Conservation (phyloP, 176 grass and related monocot genomes). For the Carex scoparia region DNA sequence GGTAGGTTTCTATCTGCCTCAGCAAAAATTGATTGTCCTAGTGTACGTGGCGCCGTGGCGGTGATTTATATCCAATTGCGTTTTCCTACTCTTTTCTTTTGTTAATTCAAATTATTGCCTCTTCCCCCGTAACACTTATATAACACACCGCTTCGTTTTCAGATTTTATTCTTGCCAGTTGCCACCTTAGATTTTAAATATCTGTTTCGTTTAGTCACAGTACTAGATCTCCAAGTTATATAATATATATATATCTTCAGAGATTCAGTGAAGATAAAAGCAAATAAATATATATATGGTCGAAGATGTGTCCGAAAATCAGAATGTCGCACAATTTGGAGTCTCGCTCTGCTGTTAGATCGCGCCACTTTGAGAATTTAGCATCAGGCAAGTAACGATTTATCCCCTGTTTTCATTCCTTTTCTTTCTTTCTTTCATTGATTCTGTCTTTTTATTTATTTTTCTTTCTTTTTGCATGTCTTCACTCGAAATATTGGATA, state of each 20-base stretch:
- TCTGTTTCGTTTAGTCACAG: background rate
- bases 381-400: background rate
- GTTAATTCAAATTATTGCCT: background rate
- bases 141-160: background rate
- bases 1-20: background rate
- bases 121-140: background rate
- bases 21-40: background rate
- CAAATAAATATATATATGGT: background rate
- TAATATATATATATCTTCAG: too few species aligned
- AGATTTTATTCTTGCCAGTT: slow-evolving; percentile 2
- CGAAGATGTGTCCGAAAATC: slow-evolving; percentile 17
- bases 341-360: background rate
- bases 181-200: background rate
- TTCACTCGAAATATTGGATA: too few species aligned
- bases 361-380: background rate
- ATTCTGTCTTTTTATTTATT: background rate
- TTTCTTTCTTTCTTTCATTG: background rate
- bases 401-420: background rate
- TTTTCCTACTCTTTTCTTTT: background rate
- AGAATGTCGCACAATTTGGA: background rate
- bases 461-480: background rate
- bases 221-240: background rate
- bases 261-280: background rate
- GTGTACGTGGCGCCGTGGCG: background rate
- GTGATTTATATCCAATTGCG: background rate